Percentiles rank a stretch among this genome's conserved stretches.
These are phyloP conservation scores for Trichaptum fuscoviolaceum DNA, from an alignment of 768 basidiomycete genomes.

Conservation along the genomic window DNA sequence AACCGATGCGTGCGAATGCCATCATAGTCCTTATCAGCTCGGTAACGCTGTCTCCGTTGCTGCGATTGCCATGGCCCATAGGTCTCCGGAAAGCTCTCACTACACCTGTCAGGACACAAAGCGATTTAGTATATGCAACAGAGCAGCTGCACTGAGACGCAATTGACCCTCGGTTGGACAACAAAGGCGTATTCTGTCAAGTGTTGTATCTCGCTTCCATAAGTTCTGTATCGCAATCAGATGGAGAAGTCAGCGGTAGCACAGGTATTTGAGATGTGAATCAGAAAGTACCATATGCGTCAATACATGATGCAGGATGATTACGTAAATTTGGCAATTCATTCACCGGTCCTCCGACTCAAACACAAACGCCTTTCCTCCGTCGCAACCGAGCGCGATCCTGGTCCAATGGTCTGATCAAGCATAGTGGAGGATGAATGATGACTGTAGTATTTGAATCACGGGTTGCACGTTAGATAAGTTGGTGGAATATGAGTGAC, in stretches of 20 bases:
- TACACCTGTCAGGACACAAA: background rate
- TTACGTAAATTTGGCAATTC: background rate
- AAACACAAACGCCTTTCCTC: background rate
- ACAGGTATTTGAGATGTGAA: background rate
- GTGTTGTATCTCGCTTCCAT: background rate
- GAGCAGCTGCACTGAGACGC: background rate
- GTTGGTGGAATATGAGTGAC: background rate
- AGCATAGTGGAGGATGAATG: background rate
- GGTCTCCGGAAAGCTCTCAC: background rate
- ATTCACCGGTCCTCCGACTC: background rate
- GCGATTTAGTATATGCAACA: background rate
- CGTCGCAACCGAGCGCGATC: no score
- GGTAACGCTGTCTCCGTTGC: background rate
- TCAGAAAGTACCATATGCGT: background rate
- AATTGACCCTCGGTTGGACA: background rate
- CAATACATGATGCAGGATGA: background rate
- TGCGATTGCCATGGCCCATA: background rate
- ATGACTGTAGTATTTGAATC: background rate
- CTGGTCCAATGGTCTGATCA: background rate
- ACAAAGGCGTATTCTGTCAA: background rate
- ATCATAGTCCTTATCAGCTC: background rate
- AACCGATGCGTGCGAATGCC: background rate
- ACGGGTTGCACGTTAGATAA: background rate
- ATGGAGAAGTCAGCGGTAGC: background rate
- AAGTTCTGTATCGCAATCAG: background rate